Base-by-base conservation (phyloP, 805 yeast genomes). In the Candida quercuum region DNA sequence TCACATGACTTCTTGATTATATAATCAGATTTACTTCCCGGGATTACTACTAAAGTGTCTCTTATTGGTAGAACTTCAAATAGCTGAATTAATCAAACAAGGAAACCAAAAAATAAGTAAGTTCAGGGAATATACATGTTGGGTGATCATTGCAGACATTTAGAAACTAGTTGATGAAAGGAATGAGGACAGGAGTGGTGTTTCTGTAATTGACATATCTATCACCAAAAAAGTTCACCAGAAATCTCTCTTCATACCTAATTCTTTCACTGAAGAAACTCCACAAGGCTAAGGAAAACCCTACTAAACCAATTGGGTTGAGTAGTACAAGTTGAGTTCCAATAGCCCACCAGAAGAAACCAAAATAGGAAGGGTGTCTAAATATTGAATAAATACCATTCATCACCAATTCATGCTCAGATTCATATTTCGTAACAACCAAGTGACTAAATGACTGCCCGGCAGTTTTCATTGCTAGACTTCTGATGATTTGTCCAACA, bases 331-430 rank as follows among this genome's bases (percentile, higher is more conserved):
- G 18, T 56, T 91, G 95, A 1, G 87, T 69, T 0, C 97, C 97
- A 4, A 89, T 47, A 12, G 94, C 91, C 97, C 98, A 93, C 76
- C 87, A 78, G 54, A 78, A 89, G 57, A 84, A 93, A 0, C 97
- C 99, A 28, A 78, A 72, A 60, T 93, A 93, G 33, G 94, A 81
- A 6, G 99, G 99, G 57, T 93, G 99, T 43, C 99, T 69, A 13
- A 75, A 61, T 19, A 60, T 45, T 2, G 67, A 40, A 58, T 91
- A 93, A 3, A 91, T 63, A 0, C 97, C 98, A 10, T 60, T 47
- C 0, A 86, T 86, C 11, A 93, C 81, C 30, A 93, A 66, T 9
- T 47, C 60, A 56, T 93, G 99, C 37, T 72, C 72, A 1, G 59
- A 48, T 23, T 64, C 57, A 36, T 71, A 78, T 14, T 61, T 56